phyloP scores from a whole-genome alignment of 164 flowering plant genomes.

The Umbilicus rupestris region DNA sequence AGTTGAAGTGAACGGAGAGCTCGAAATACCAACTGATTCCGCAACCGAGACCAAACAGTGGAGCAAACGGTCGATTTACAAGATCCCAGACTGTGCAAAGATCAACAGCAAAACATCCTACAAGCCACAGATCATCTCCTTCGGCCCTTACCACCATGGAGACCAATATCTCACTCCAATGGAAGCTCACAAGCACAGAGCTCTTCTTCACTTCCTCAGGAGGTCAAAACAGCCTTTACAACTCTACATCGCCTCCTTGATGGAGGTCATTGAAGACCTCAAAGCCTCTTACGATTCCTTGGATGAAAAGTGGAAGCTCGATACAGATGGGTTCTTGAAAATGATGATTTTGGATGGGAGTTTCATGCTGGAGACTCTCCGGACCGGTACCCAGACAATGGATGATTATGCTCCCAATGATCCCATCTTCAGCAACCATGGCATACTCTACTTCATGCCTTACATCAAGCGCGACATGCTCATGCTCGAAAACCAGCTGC shows the following conservation, averaged over 20 bases:
- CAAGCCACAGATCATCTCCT: slow-evolving; percentile 35
- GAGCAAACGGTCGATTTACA: slow-evolving; percentile 26
- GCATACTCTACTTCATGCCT: slow-evolving; percentile 36
- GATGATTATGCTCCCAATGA: slow-evolving; percentile 36
- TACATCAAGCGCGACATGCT: slow-evolving; percentile 48
- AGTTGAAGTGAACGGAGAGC: neutral
- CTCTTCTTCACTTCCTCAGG: slow-evolving; percentile 36
- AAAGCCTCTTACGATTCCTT: slow-evolving; percentile 31
- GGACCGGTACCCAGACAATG: slow-evolving; percentile 11
- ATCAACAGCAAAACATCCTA: slow-evolving; percentile 24
- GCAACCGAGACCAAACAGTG: slow-evolving; percentile 12
- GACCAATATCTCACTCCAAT: slow-evolving; percentile 11
- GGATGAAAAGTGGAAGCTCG: slow-evolving; percentile 19
- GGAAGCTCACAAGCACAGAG: slow-evolving; percentile 45
- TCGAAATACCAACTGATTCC: neutral
- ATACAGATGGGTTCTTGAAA: slow-evolving; percentile 21
- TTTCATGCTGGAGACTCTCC: slow-evolving; percentile 46
- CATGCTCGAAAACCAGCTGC: slow-evolving; percentile 58
- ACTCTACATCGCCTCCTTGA: slow-evolving; percentile 16
- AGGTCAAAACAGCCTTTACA: slow-evolving; percentile 26
- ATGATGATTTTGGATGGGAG: slow-evolving; percentile 44
- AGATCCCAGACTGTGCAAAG: slow-evolving; percentile 18
- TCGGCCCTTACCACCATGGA: slow-evolving; percentile 48
- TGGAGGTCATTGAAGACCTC: slow-evolving; percentile 18
- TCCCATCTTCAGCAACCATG: slow-evolving; percentile 52